Conservation (phyloP, 1,284 basidiomycete genomes). For the Ceratobasidium sp. region DNA sequence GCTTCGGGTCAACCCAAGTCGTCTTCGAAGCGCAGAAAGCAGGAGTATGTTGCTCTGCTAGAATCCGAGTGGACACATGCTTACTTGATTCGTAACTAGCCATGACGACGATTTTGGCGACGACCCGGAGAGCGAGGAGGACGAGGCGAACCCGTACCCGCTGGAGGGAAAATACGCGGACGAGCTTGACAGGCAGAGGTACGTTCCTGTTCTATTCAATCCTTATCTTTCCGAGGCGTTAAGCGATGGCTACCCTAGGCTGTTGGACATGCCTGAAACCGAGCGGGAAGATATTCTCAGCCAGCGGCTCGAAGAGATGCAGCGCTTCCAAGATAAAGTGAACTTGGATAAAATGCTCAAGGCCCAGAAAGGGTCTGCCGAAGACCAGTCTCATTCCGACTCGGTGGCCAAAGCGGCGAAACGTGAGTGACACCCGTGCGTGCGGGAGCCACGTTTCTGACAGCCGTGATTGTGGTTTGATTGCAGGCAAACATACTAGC, state of each 20-base stretch:
- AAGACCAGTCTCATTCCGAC: conserved; percentile 60
- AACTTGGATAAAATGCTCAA: conserved; percentile 83
- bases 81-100: conserved; percentile 48
- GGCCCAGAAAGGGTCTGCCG: conserved; percentile 68
- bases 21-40: conserved; percentile 64
- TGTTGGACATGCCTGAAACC: conserved; percentile 85
- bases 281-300: conserved; percentile 90
- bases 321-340: conserved; percentile 78
- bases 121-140: conserved; percentile 72
- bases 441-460: conserved; percentile 19
- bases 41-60: conserved; percentile 61
- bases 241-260: conserved; percentile 61
- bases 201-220: conserved; percentile 55
- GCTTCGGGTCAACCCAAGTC: conserved; percentile 57
- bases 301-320: conserved; percentile 83
- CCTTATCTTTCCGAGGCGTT: conserved; percentile 36
- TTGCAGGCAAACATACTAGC: conserved; percentile 76
- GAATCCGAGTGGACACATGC: conserved; percentile 29
- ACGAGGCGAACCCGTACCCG: conserved; percentile 81
- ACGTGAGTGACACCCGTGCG: conserved; percentile 63
- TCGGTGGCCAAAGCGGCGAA: conserved; percentile 79
- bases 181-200: conserved; percentile 85
- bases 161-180: conserved; percentile 91
- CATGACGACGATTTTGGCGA: conserved; percentile 57
- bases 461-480: not conserved